Conservation (phyloP, 1,284 basidiomycete species). For the Leccinum angustisporum region DNA sequence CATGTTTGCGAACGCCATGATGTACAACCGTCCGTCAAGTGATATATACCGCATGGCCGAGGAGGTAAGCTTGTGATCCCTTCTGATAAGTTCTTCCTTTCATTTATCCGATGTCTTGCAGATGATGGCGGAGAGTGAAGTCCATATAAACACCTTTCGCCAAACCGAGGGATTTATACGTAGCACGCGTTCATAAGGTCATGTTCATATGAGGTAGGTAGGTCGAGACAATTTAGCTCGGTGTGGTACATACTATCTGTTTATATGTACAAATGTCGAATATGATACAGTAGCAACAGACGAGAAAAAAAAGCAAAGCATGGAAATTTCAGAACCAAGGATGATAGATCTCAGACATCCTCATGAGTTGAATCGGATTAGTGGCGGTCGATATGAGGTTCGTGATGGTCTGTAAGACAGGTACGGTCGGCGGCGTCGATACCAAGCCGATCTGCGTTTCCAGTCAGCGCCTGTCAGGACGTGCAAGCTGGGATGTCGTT, state of each 20-base stretch:
- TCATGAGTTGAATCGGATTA: conserved; percentile 73
- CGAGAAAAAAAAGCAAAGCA: background rate
- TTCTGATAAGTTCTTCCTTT: conserved; percentile 2
- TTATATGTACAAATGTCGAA: conserved; percentile 6
- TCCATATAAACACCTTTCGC: conserved; percentile 71
- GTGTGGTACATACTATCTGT: background rate
- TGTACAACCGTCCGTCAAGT: conserved; percentile 87
- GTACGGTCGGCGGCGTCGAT: conserved; percentile 42
- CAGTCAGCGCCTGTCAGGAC: conserved; percentile 24
- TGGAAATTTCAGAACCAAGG: conserved; percentile 70
- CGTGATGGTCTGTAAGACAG: conserved; percentile 81
- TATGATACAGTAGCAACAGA: conserved; percentile 3
- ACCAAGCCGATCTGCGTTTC: conserved; percentile 34
- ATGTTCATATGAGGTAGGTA: background rate
- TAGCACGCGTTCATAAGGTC: conserved; percentile 37
- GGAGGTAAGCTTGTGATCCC: conserved; percentile 54
- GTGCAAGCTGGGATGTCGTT: conserved; percentile 1
- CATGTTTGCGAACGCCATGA: conserved; percentile 95
- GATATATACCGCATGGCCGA: conserved; percentile 88
- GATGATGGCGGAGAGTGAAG: conserved; percentile 87
- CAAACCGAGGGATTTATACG: conserved; percentile 71
- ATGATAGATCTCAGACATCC: conserved; percentile 79
- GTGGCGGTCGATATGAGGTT: conserved; percentile 80
- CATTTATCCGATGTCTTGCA: conserved; percentile 30
- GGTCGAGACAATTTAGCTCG: background rate